Conservation (phyloP, 768 basidiomycete species). For the Scleroderma citrinum region DNA sequence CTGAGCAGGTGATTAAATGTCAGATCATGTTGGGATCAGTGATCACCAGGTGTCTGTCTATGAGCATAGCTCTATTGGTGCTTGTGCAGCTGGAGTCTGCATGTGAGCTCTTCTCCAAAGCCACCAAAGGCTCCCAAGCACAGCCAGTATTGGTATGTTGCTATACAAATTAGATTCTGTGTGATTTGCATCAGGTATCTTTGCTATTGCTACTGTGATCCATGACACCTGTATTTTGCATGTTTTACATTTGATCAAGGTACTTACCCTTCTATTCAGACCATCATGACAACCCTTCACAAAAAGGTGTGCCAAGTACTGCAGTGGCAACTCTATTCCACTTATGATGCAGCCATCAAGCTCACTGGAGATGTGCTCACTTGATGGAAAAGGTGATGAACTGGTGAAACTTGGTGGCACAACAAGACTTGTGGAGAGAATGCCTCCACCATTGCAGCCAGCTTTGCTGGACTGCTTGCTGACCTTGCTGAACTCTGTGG, state of each 20-base stretch:
- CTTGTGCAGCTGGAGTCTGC: conserved; percentile 72
- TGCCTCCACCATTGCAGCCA: conserved; percentile 42
- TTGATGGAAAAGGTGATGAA: conserved; percentile 55
- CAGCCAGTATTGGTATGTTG: conserved; percentile 54
- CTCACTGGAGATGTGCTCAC: conserved; percentile 34
- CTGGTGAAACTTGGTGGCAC: no score
- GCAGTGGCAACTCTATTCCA: conserved; percentile 49
- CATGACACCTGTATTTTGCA: conserved; percentile 6
- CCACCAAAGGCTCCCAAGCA: conserved; percentile 59
- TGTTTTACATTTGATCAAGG: not conserved
- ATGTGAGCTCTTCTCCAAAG: no score
- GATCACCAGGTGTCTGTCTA: conserved; percentile 72
- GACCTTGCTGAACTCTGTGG: conserved; percentile 60
- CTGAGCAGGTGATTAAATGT: no score
- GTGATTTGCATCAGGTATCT: not conserved
- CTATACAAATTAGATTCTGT: not conserved
- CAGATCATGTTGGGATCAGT: no score
- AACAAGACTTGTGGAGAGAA: no score
- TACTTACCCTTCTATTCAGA: conserved; percentile 29
- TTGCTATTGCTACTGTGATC: not conserved
- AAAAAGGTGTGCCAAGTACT: conserved; percentile 62
- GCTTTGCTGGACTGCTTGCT: conserved; percentile 54
- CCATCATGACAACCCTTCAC: conserved; percentile 58
- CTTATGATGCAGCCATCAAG: conserved; percentile 30
- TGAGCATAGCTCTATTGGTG: conserved; percentile 72